A percentile compares a stretch with the other conserved stretches of the same genome.
These are phyloP conservation scores for Sequoiadendron giganteum DNA, from an alignment of 75 land plant species.

Conservation along the genomic window DNA sequence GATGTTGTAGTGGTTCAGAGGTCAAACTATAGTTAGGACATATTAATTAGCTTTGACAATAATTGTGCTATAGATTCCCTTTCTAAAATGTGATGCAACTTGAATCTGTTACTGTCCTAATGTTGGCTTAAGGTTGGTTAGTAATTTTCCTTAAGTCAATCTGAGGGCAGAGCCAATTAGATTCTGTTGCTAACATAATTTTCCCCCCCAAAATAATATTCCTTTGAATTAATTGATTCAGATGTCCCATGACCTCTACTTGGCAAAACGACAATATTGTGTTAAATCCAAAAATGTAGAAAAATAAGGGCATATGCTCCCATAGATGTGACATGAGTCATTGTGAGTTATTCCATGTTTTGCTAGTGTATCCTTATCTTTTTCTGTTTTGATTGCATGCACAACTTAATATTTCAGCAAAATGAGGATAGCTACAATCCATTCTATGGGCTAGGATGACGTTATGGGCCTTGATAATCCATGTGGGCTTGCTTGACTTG, in stretches of 20 bases:
- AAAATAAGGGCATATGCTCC: background rate
- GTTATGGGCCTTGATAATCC: too few relatives aligned
- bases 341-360: too few relatives aligned
- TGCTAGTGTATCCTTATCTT: background rate
- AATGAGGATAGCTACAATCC: too few relatives aligned
- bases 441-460: too few relatives aligned
- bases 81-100: background rate
- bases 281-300: background rate
- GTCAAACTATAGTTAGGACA: background rate
- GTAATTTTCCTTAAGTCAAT: background rate
- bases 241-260: too few relatives aligned
- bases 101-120: background rate
- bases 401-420: too few relatives aligned
- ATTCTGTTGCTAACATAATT: background rate
- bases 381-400: background rate
- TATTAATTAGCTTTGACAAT: background rate
- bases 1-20: background rate
- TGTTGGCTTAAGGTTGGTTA: background rate
- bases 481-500: too few relatives aligned
- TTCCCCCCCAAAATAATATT: too few relatives aligned
- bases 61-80: background rate
- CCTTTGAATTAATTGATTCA: too few relatives aligned
- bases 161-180: background rate
- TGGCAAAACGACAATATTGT: background rate
- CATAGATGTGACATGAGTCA: background rate